A percentile compares a stretch with the other conserved stretches of the same genome.
These are phyloP conservation scores for Simplicillium aogashimaense DNA, from an alignment of 2,329 filamentous ascomycete genomes.

Conservation along the genomic window DNA sequence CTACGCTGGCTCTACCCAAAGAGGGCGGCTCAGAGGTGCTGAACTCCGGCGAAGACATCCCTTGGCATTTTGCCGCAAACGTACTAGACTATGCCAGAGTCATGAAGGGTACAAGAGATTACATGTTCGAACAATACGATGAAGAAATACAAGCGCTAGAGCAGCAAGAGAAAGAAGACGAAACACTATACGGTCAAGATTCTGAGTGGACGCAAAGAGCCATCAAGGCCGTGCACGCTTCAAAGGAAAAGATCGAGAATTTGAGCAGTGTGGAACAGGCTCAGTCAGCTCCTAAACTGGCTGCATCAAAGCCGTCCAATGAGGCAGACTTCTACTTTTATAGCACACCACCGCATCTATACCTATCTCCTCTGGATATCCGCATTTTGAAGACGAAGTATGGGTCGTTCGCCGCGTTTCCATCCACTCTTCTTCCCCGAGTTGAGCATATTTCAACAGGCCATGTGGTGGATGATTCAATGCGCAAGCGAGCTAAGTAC, in stretches of 20 bases:
- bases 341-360: conserved; percentile 76
- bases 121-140: conserved; percentile 75
- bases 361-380: conserved; percentile 83
- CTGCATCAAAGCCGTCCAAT: conserved; percentile 15
- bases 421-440: conserved; percentile 73
- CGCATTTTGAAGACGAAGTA: conserved; percentile 86
- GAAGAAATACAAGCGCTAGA: conserved; percentile 66
- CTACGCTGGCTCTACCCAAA: conserved; percentile 77
- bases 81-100: conserved; percentile 90
- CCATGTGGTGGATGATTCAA: conserved; percentile 74
- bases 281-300: conserved; percentile 9
- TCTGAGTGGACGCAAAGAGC: conserved; percentile 89
- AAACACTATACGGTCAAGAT: conserved; percentile 83
- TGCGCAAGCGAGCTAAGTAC: conserved; percentile 79
- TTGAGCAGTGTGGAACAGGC: conserved; percentile 20
- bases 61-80: conserved; percentile 91
- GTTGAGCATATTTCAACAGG: conserved; percentile 86
- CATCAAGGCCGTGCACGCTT: conserved; percentile 59
- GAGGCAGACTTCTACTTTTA: conserved; percentile 72
- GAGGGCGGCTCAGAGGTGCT: conserved; percentile 66
- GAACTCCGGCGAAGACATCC: conserved; percentile 63
- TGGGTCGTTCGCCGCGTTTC: conserved; percentile 71
- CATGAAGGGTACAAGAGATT: conserved; percentile 87
- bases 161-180: conserved; percentile 76
- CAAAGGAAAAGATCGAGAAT: conserved; percentile 61